Evolutionary conservation across 495 filamentous ascomycete genomes (phyloP), one percentile per base, ranked within the genome.

Genomic region (Tetracladium setigerum): DNA sequence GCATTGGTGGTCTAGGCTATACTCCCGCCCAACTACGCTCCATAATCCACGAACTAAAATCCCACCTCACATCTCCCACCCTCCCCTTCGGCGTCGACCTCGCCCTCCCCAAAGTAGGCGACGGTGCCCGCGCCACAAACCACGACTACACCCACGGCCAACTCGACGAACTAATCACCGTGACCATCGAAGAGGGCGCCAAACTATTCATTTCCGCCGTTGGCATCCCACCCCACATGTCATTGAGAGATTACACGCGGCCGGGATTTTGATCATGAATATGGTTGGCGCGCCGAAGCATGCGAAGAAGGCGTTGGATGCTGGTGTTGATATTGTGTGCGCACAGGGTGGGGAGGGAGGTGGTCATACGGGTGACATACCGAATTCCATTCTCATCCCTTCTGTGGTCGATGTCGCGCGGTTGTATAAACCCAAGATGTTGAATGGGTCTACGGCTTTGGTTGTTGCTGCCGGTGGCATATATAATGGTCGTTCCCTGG

Each of bases 201-300:
- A 77, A 69, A 63, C 66, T 94, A 41, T 95, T 95, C 59, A 86
- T 94, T 43, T 77, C 68, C 34, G 89, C 89, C 0, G 86, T 95
- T 0, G 89, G 89, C 13, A 82, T 94, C 2, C 88, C 88, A 11
- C 86, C 87, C 0, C 67, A 42, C 65, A 61, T 35, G 75, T 85
- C 2, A 78, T 95, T 27, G 77, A 86, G 57, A 61, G 75, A 32
- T 68, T 95, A 16, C 89, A 95, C 56, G 70, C 70, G 9, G 83
- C 79, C 0, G 85, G 84, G 1, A 81, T 95, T 27, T 59, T 91
- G 38, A 70, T 94, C 17, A 94, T 94, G 88, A 95, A 94, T 61
- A 95, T 95, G 89, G 88, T 94, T n/a, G 89, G 89, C 0, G 79
- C 83, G 41, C 88, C 88, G n/a, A 84, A 80, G 56, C 89, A 95